Evolutionary conservation across 176 grass and related monocot genomes (phyloP).

Genomic region (Eragrostis curvula): DNA sequence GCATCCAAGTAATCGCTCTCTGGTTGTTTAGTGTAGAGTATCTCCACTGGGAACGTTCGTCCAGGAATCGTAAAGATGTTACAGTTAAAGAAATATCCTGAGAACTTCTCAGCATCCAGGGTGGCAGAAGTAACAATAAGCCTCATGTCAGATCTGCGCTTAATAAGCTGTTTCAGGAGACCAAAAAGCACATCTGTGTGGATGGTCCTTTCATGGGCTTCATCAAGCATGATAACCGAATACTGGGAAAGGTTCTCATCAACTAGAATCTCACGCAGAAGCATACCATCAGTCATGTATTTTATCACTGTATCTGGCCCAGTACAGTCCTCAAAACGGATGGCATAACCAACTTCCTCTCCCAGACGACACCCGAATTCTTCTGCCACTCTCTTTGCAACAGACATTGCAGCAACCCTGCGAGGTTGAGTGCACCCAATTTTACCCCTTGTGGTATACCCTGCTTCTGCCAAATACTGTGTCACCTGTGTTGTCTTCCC

Average conservation of each 20-base stretch:
- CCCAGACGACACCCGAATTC: constrained; percentile 92
- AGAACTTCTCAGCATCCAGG: constrained; percentile 98
- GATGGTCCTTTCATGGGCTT: constrained; percentile 97
- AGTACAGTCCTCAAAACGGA: constrained; percentile 95
- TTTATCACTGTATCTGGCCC: constrained; percentile 94
- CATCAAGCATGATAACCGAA: constrained; percentile 97
- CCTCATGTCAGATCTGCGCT: constrained; percentile 82
- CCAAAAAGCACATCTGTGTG: constrained; percentile 92
- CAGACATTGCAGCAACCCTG: constrained; percentile 91
- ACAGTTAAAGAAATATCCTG: constrained; percentile 95
- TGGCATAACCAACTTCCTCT: constrained; percentile 95
- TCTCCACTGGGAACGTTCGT: constrained; percentile 94
- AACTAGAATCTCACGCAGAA: constrained; percentile 92
- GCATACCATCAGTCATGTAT: constrained; percentile 99
- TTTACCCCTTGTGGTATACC: constrained; percentile 91
- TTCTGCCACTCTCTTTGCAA: constrained; percentile 94
- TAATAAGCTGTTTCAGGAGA: constrained; percentile 89
- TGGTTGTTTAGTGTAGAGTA: constrained; percentile 91
- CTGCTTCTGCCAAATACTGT: constrained; percentile 91
- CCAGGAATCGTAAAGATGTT: constrained; percentile 99
- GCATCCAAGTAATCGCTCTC: constrained; percentile 95
- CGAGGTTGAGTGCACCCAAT: constrained; percentile 97
- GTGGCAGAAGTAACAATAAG: constrained; percentile 98
- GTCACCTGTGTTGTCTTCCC: constrained; percentile 98
- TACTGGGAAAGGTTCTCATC: constrained; percentile 91